Percentiles rank a stretch among this genome's conserved stretches.
These are phyloP conservation scores for Zygoascus biomembranicola DNA, from an alignment of 805 yeast species.

Conservation along the genomic window DNA sequence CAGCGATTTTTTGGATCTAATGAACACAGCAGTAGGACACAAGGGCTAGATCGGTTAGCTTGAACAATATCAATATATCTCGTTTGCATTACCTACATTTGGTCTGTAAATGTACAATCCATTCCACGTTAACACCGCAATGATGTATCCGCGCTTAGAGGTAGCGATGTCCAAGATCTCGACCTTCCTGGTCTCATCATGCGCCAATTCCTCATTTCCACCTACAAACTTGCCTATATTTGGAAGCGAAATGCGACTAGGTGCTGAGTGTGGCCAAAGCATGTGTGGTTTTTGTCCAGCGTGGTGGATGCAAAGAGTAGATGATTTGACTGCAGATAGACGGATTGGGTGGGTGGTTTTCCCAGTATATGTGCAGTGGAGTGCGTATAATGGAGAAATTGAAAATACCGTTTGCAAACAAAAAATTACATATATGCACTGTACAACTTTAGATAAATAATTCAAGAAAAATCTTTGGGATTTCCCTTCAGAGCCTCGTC, in stretches of 20 bases:
- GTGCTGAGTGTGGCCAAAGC: slow-evolving; percentile 29
- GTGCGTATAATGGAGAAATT: too few relatives aligned
- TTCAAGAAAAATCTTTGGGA: not conserved
- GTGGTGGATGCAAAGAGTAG: not conserved
- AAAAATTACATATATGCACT: not conserved
- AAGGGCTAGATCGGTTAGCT: slow-evolving; percentile 26
- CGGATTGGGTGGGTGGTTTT: too few relatives aligned
- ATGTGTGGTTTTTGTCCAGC: slow-evolving; percentile 7
- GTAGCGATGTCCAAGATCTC: not conserved
- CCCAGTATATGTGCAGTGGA: too few relatives aligned
- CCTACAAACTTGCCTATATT: slow-evolving; percentile 4
- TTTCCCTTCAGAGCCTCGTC: not conserved
- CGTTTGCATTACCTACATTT: slow-evolving; percentile 12
- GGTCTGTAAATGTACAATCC: slow-evolving; percentile 34
- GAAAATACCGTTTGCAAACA: too few relatives aligned
- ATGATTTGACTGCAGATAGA: too few relatives aligned
- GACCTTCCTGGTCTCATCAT: not conserved
- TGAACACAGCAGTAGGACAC: slow-evolving; percentile 41
- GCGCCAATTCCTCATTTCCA: slow-evolving; percentile 4
- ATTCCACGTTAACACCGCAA: slow-evolving; percentile 31
- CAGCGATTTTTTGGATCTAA: slow-evolving; percentile 37
- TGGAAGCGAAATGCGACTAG: slow-evolving; percentile 23
- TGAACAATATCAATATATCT: slow-evolving; percentile 1
- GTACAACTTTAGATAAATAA: not conserved
- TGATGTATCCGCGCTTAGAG: slow-evolving; percentile 24